A percentile compares a stretch with the other conserved stretches of the same genome.
Evolutionary conservation across 139 green algal species (phyloP).

Genomic region (Gonium pectorale): DNA sequence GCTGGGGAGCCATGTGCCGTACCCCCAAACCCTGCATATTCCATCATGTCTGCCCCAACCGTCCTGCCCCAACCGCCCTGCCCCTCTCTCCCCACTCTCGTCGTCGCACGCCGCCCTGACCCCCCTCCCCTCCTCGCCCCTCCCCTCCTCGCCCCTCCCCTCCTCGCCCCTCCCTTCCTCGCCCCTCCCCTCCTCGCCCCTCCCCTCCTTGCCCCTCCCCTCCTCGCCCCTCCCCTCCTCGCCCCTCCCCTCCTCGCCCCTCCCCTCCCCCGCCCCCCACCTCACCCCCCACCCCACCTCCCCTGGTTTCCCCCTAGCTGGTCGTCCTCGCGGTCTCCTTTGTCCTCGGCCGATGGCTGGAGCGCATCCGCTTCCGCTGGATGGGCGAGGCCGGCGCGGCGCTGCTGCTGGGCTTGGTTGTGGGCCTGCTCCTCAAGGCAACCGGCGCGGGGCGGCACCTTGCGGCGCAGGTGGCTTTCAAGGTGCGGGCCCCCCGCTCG

Average conservation of each 20-base stretch:
- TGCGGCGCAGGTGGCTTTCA: constrained; percentile 43
- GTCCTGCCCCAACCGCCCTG: too few species aligned
- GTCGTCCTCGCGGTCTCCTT: constrained; percentile 56
- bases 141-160: not conserved
- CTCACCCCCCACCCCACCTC: not conserved
- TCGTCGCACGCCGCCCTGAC: too few species aligned
- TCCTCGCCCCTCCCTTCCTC: not conserved
- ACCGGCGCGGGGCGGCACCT: constrained; percentile 6
- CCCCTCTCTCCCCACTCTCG: too few species aligned
- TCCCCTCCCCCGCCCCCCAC: not conserved
- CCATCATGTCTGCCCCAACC: too few species aligned
- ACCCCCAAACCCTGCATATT: too few species aligned
- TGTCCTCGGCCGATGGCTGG: constrained; percentile 48
- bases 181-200: not conserved
- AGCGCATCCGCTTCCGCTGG: constrained; percentile 56
- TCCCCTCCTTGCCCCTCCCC: not conserved
- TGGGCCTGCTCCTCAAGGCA: constrained; percentile 47
- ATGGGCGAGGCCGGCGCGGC: constrained; percentile 61
- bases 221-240: too few species aligned
- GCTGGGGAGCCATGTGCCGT: too few species aligned
- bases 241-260: not conserved
- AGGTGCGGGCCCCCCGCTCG: constrained; percentile 39
- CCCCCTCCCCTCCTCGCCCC: too few species aligned
- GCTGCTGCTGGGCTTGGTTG: constrained; percentile 58
- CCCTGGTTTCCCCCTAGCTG: constrained; percentile 43